Evolutionary conservation across 1,139 yeast genomes (phyloP).

Genomic region (Geotrichum cucujoidarum): DNA sequence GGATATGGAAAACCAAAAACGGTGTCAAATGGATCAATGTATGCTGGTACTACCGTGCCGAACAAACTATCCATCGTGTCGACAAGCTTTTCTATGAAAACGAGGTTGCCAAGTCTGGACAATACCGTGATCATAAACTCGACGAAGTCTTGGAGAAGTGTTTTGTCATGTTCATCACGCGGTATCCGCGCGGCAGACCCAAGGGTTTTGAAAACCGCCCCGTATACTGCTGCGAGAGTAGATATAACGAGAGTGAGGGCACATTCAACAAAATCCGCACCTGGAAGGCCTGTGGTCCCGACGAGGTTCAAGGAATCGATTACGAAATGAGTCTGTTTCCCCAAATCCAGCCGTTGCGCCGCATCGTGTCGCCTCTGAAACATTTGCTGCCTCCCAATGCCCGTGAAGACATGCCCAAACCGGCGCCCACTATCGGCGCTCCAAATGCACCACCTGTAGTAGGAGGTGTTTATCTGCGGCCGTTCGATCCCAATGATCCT

Average conservation of each 20-base stretch:
- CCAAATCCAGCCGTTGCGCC: slow-evolving; percentile 46
- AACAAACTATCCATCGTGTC: slow-evolving; percentile 90
- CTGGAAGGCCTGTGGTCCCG: slow-evolving; percentile 98
- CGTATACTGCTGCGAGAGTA: slow-evolving; percentile 87
- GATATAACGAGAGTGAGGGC: slow-evolving; percentile 87
- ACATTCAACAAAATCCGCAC: slow-evolving; percentile 92
- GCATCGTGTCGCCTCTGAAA: slow-evolving; percentile 82
- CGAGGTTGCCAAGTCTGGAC: slow-evolving; percentile 95
- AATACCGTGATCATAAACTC: slow-evolving; percentile 87
- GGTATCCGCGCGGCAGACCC: slow-evolving; percentile 93
- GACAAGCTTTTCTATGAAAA: slow-evolving; percentile 86
- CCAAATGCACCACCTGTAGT: slow-evolving; percentile 87
- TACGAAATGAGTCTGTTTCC: slow-evolving; percentile 57
- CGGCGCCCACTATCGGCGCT: slow-evolving; percentile 75
- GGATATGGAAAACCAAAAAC: slow-evolving; percentile 81
- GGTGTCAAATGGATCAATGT: slow-evolving; percentile 86
- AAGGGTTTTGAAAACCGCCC: slow-evolving; percentile 60
- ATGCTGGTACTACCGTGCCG: slow-evolving; percentile 97
- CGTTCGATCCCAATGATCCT: slow-evolving; percentile 65
- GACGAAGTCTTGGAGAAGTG: slow-evolving; percentile 90
- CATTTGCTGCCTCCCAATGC: slow-evolving; percentile 72
- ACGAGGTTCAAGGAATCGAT: slow-evolving; percentile 85
- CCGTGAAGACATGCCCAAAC: slow-evolving; percentile 64
- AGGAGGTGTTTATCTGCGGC: slow-evolving; percentile 83
- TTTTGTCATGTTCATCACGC: slow-evolving; percentile 88